A percentile compares a stretch with the other conserved stretches of the same genome.
Conservation (phyloP, 106 monocot species). For the Dendrobium officinale region DNA sequence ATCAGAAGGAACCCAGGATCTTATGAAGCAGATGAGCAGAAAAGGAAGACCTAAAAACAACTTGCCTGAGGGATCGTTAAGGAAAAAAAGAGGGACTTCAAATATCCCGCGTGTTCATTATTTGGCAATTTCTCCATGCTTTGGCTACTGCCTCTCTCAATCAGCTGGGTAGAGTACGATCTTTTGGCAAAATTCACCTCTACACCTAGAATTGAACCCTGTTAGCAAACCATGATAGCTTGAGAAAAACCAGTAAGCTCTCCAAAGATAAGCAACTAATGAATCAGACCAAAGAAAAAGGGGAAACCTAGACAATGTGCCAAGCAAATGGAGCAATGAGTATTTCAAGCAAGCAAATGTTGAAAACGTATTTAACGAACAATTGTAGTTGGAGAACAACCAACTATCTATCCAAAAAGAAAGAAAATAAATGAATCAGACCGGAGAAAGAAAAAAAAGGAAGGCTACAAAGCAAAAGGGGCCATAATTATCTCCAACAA, state of each 20-base stretch:
- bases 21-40: neutral
- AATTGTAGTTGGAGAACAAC: neutral
- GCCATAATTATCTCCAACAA: neutral
- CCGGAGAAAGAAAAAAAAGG: neutral
- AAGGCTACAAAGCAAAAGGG: neutral
- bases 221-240: conserved; percentile 74
- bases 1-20: neutral
- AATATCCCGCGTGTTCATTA: conserved; percentile 37
- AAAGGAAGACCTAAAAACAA: neutral
- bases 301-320: neutral
- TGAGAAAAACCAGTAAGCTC: conserved; percentile 26
- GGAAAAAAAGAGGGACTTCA: conserved; percentile 55
- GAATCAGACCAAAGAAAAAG: neutral
- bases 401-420: neutral
- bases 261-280: neutral
- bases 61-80: conserved; percentile 64
- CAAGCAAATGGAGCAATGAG: neutral
- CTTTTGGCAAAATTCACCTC: conserved; percentile 53
- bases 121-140: conserved; percentile 24
- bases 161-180: conserved; percentile 51
- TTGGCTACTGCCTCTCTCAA: conserved; percentile 29
- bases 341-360: neutral
- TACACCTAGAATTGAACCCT: conserved; percentile 98
- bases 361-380: neutral
- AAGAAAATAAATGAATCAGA: neutral